These are phyloP conservation scores for Fusarium duplospermum DNA, from an alignment of 2,329 filamentous ascomycete genomes.

Conservation along the genomic window DNA sequence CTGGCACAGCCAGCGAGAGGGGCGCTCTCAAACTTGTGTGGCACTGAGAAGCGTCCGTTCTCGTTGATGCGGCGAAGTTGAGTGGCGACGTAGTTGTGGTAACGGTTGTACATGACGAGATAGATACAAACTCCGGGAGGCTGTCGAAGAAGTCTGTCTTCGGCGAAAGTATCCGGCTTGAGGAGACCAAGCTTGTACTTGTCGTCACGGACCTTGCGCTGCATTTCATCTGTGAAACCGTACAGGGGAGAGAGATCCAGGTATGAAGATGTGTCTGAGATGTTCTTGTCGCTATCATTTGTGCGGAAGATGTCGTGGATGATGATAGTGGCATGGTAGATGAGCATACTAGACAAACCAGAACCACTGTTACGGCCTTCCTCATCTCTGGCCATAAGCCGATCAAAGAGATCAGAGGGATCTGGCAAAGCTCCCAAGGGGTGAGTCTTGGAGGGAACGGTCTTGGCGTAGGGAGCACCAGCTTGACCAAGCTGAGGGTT, in stretches of 20 bases:
- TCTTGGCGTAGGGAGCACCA: constrained; percentile 47
- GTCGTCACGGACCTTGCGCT: constrained; percentile 47
- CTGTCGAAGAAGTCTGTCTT: constrained; percentile 72
- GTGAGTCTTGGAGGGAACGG: constrained; percentile 40
- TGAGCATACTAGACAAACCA: constrained; percentile 58
- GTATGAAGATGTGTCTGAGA: constrained; percentile 56
- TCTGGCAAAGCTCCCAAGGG: constrained; percentile 45
- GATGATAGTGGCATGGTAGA: constrained; percentile 63
- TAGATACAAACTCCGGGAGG: constrained; percentile 76
- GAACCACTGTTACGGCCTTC: constrained; percentile 50
- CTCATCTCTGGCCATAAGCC: constrained; percentile 44
- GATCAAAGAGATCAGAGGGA: constrained; percentile 47
- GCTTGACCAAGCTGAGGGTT: constrained; percentile 47
- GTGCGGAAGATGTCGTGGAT: constrained; percentile 62
- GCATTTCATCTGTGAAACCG: constrained; percentile 50
- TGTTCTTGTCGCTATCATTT: constrained; percentile 45
- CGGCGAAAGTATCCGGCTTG: constrained; percentile 71
- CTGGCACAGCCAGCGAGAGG: background rate
- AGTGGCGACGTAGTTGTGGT: constrained; percentile 83
- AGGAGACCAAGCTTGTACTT: constrained; percentile 52
- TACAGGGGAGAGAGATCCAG: constrained; percentile 60
- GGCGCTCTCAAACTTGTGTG: constrained; percentile 22
- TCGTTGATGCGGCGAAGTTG: constrained; percentile 69
- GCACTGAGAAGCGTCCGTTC: constrained; percentile 49
- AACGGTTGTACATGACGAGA: constrained; percentile 78